Evolutionary conservation across 768 basidiomycete species (phyloP), one percentile per base, ranked within the genome.

Genomic region (Collybiopsis luxurians): DNA sequence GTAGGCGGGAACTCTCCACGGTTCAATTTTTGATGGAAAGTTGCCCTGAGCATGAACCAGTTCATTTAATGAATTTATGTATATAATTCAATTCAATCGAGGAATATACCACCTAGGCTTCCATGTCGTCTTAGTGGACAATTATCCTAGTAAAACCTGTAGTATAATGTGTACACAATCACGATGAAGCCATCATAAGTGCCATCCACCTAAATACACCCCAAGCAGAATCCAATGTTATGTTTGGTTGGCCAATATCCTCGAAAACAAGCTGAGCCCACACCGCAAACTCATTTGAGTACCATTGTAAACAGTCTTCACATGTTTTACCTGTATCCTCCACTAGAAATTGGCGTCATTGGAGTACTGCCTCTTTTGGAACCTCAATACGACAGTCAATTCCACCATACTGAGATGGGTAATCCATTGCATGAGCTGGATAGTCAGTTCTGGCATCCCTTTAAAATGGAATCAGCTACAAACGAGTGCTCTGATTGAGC

Each of bases 391-490:
- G 42, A 40, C 61, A 61, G n/a, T 61, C 58, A 42, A 61, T 54
- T 4, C 17, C 60, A 4, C 53, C 58, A 36, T 56, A 57, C 13
- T 39, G 36, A 27, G 44, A 43, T 1, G 61, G 61, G 43, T 53
- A 40, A 5, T 59, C 50, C 0, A 59, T 6, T 17, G 51, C 58
- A 24, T 59, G 46, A 17, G 50, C n/a, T 7, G 58, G 58, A 42
- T 21, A 10, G 7, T 23, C 61, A 68, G 24, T 60, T 46, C 40
- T 64, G 54, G 2, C 67, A 58, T 27, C 53, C 52, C 4, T 38
- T 9, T 44, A 64, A 62, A 23, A 62, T 53, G n/a, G 17, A 17
- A 6, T 5, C 6, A 21, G 19, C 17, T 4, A 42, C 5, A n/a
- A 48, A 59, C 58, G 34, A 42, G 34, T 59, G 58, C 36, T 42